A percentile compares a stretch with the other conserved stretches of the same genome.
These are phyloP conservation scores for Sporothrix humicola DNA, from an alignment of 2,329 filamentous ascomycete species.

Conservation along the genomic window DNA sequence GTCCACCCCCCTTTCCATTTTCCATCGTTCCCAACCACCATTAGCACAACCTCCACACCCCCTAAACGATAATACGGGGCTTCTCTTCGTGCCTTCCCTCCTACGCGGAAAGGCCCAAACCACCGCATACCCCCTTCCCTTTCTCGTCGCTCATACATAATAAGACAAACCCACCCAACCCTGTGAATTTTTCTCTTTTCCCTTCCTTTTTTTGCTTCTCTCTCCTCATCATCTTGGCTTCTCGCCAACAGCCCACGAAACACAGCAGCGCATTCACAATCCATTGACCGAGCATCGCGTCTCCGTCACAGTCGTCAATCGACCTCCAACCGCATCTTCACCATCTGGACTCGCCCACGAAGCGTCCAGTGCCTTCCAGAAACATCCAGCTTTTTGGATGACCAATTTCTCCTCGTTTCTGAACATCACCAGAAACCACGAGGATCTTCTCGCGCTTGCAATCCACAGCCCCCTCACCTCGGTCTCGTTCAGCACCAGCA, in stretches of 20 bases:
- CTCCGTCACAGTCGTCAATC: conserved; percentile 18
- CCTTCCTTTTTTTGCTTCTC: conserved; percentile 26
- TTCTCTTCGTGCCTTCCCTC: conserved; percentile 23
- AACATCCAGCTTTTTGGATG: conserved; percentile 45
- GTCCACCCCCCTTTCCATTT: conserved; percentile 9
- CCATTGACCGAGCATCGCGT: conserved; percentile 30
- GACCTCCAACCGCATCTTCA: conserved; percentile 30
- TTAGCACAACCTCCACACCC: conserved; percentile 2
- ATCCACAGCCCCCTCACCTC: neutral
- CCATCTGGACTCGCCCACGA: conserved; percentile 45
- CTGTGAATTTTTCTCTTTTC: conserved; percentile 23
- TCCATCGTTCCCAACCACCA: conserved; percentile 20
- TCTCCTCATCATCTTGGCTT: conserved; percentile 33
- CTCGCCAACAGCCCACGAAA: conserved; percentile 30
- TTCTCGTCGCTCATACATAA: conserved; percentile 34
- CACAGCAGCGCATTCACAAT: conserved; percentile 11
- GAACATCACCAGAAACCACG: conserved; percentile 39
- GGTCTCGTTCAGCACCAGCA: conserved; percentile 39
- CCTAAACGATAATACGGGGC: conserved; percentile 11
- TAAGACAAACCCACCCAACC: conserved; percentile 32
- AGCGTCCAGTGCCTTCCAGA: conserved; percentile 50
- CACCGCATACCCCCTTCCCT: conserved; percentile 28
- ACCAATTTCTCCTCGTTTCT: conserved; percentile 41
- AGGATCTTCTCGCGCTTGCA: neutral
- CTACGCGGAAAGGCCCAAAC: conserved; percentile 26